Base-by-base conservation (phyloP, 805 yeast genomes). In the Priceomyces castillae region DNA sequence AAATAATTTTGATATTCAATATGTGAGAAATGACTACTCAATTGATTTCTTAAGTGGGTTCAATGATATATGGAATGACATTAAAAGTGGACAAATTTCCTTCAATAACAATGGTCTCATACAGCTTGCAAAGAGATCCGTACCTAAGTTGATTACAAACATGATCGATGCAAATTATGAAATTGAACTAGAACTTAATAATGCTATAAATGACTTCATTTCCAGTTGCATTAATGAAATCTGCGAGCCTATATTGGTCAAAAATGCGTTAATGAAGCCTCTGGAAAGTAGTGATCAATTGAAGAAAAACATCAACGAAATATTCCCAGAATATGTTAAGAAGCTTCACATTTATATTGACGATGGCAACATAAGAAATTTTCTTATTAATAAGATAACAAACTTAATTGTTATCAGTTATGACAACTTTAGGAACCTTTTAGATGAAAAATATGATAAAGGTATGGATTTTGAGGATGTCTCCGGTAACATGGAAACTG, bases 11-110 rank as follows among this genome's bases (percentile, higher is more conserved):
- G 97, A 92, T 54, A 87, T 92, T 42, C 92, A 86, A 50, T 80
- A 76, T 50, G 78, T 82, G 1, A 71, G 84, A 46, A 80, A 78
- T 23, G 96, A 90, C 51, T 79, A 84, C 1, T 79, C 80, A 37
- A 65, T 90, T 34, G 97, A 90, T 57, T 89, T 90, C 59, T 80
- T 88, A 2, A 59, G 72, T 42, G 96, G 96, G 1, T 69, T 90
- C 30, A 67, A 54, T 42, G 77, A 71, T 42, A 56, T 77, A 23
- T 71, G 76, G 53, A 45, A 60, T 43, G 53, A 69, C 47, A 53
- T 73, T 43, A 50, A 64, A 26, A 55, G 55, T 14, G 72, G 73
- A 5, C 73, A 76, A 22, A 68, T 83, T n/a, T 65, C 80, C 39
- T 60, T 67, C 15, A 67, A 67, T 26, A 57, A 57, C 33, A 65